phyloP scores from a whole-genome alignment of 2,329 filamentous ascomycete species.

The Daldinia eschscholtzii region DNA sequence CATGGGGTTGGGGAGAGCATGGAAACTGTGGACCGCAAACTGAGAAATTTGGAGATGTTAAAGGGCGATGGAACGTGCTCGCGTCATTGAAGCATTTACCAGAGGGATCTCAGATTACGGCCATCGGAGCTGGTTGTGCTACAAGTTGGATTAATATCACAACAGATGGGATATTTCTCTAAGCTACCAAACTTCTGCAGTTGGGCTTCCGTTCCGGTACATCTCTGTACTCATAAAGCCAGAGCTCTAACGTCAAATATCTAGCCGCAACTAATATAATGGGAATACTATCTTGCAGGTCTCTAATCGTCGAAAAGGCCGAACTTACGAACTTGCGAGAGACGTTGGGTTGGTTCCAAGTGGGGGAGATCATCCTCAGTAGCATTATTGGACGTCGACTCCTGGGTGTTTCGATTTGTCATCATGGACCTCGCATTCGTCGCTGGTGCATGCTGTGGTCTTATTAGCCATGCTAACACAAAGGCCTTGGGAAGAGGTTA shows the following conservation, averaged over 20 bases:
- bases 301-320: slow-evolving; percentile 57
- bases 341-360: slow-evolving; percentile 78
- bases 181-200: slow-evolving; percentile 28
- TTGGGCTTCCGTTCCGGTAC: not conserved
- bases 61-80: slow-evolving; percentile 76
- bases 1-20: slow-evolving; percentile 98
- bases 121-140: slow-evolving; percentile 87
- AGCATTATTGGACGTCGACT: slow-evolving; percentile 40
- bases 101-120: slow-evolving; percentile 64
- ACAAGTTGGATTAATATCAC: slow-evolving; percentile 81
- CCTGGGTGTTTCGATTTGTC: slow-evolving; percentile 47
- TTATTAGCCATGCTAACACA: slow-evolving; percentile 30
- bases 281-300: not conserved
- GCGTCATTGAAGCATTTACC: slow-evolving; percentile 68
- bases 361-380: slow-evolving; percentile 48
- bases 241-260: slow-evolving; percentile 10
- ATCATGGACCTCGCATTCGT: slow-evolving; percentile 59
- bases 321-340: slow-evolving; percentile 72
- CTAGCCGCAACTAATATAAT: not conserved
- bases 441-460: slow-evolving; percentile 58
- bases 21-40: slow-evolving; percentile 88
- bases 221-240: not conserved
- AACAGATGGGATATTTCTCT: slow-evolving; percentile 51
- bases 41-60: slow-evolving; percentile 70
- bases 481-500: slow-evolving; percentile 40